Percentiles rank a stretch among this genome's conserved stretches.
Evolutionary conservation across 108 stramenopile species (phyloP).

Genomic region (Nitzschia sp.): DNA sequence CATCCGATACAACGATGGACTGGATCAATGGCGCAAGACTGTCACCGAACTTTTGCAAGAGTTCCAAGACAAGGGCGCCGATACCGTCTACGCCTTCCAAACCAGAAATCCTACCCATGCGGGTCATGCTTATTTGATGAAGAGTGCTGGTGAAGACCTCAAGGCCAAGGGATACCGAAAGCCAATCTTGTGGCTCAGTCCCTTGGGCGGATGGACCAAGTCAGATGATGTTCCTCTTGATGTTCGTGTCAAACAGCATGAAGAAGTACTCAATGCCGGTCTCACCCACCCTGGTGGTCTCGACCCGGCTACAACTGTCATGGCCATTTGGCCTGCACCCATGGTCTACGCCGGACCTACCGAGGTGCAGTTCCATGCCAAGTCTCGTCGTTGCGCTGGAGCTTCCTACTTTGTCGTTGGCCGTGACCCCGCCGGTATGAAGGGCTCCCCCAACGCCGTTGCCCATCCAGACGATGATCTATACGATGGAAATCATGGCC

Average conservation of each 20-base stretch:
- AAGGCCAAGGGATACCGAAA: slow-evolving; percentile 87
- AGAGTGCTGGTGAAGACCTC: slow-evolving; percentile 91
- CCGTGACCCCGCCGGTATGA: slow-evolving; percentile 98
- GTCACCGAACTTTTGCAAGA: slow-evolving; percentile 86
- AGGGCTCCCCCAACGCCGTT: slow-evolving; percentile 83
- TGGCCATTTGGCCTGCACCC: slow-evolving; percentile 99
- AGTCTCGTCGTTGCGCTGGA: slow-evolving; percentile 90
- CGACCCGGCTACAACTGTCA: slow-evolving; percentile 94
- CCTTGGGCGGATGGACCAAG: slow-evolving; percentile 98
- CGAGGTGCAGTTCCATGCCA: slow-evolving; percentile 98
- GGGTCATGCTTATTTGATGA: slow-evolving; percentile 98
- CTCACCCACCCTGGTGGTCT: slow-evolving; percentile 87
- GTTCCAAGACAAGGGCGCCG: slow-evolving; percentile 92
- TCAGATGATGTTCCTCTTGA: slow-evolving; percentile 97
- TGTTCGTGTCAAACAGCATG: slow-evolving; percentile 97
- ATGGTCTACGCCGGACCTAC: slow-evolving; percentile 99
- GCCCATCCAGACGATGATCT: slow-evolving; percentile 93
- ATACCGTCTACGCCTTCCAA: slow-evolving; percentile 98
- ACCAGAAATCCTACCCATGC: slow-evolving; percentile 98
- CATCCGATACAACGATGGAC: slow-evolving; percentile 96
- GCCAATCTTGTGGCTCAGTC: slow-evolving; percentile 96
- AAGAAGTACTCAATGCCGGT: slow-evolving; percentile 89
- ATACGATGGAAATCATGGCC: slow-evolving; percentile 96
- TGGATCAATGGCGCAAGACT: slow-evolving; percentile 96
- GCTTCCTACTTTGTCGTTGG: slow-evolving; percentile 97